Conservation (phyloP, 148 eudicot species). For the Rhododendron griersonianum region DNA sequence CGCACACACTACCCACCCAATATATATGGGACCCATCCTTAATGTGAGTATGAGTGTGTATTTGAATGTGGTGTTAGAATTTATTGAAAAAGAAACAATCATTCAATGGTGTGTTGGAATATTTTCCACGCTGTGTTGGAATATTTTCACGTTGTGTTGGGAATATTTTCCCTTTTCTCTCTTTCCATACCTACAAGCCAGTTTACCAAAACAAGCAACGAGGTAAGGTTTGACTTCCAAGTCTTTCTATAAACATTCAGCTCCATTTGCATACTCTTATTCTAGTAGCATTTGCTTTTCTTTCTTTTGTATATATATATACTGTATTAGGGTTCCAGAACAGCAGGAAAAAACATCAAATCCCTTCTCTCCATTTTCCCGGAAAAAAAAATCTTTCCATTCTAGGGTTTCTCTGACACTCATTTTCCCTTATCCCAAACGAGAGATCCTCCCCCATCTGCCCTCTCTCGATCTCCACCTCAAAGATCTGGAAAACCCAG, state of each 20-base stretch:
- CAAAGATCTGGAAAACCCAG: conserved; percentile 13
- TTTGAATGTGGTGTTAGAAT: no score
- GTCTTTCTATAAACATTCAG: background rate
- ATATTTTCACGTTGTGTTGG: background rate
- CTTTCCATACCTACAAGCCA: background rate
- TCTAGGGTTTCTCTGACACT: conserved; percentile 31
- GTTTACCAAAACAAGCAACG: conserved; percentile 50
- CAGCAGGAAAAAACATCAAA: background rate
- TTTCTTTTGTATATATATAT: no score
- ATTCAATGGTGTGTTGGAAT: no score
- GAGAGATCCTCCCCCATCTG: background rate
- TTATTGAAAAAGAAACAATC: no score
- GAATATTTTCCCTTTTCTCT: background rate
- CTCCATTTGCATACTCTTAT: background rate
- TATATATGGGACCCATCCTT: no score
- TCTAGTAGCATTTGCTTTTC: background rate
- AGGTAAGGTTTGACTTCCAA: conserved; percentile 30
- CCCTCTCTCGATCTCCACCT: background rate
- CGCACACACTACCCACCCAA: no score
- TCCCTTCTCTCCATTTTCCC: conserved; percentile 6
- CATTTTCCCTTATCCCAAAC: background rate
- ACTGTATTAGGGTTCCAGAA: background rate
- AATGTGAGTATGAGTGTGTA: no score
- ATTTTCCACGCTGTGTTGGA: background rate
- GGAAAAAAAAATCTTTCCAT: conserved; percentile 1